phyloP scores from a whole-genome alignment of 139 green algal species.

The Edaphochlamys debaryana region DNA sequence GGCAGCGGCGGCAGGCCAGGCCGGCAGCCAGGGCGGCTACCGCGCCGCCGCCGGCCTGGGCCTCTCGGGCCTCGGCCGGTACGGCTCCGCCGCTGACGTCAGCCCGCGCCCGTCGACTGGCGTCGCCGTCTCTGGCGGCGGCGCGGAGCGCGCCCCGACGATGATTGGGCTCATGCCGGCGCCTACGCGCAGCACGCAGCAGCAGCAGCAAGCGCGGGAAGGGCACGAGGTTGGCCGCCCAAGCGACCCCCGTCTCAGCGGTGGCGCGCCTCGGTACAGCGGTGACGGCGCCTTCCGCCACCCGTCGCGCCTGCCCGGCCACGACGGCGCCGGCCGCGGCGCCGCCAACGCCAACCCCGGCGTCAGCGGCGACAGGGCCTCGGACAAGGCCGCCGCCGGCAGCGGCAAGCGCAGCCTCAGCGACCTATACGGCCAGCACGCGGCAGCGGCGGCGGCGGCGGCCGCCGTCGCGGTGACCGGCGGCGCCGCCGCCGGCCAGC shows the following conservation, averaged over 20 bases:
- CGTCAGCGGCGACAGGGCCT: background rate
- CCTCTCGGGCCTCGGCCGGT: background rate
- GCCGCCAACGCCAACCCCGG: background rate
- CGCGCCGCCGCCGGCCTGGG: background rate
- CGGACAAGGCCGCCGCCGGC: background rate
- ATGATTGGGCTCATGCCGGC: background rate
- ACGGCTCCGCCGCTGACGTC: background rate
- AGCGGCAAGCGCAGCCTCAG: slow-evolving; percentile 6
- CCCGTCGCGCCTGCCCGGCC: background rate
- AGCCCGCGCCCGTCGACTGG: slow-evolving; percentile 15
- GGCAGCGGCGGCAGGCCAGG: background rate
- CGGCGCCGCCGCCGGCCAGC: background rate
- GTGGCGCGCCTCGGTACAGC: background rate
- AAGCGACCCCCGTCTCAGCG: slow-evolving; percentile 9
- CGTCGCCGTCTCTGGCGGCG: background rate
- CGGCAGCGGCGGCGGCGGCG: background rate
- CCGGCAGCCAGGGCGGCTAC: background rate
- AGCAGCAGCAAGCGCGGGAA: slow-evolving; percentile 11
- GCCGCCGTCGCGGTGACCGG: too few species aligned
- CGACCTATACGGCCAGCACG: slow-evolving; percentile 13
- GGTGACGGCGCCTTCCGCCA: background rate
- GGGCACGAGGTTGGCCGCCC: background rate
- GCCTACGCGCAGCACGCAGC: background rate
- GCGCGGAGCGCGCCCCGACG: background rate
- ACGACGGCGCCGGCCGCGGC: background rate